These are phyloP conservation scores for Abelmoschus esculentus DNA, from an alignment of 345 rosid genomes.

Conservation along the genomic window DNA sequence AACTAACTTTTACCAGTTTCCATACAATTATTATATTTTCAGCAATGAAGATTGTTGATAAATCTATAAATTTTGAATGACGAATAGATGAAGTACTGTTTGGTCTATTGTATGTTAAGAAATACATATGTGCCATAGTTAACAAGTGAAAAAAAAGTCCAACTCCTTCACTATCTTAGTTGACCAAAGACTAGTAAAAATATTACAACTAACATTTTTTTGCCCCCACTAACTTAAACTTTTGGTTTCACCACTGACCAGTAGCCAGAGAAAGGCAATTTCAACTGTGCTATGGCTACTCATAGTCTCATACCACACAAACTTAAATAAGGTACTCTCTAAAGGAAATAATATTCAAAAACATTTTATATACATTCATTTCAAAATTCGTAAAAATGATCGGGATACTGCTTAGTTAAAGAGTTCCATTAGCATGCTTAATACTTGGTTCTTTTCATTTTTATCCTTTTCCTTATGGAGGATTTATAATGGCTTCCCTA, in stretches of 20 bases:
- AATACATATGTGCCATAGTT: not conserved
- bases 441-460: not conserved
- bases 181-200: not conserved
- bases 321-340: not conserved
- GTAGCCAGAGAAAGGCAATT: not conserved
- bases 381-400: not conserved
- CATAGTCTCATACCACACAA: not conserved
- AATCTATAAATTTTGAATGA: not conserved
- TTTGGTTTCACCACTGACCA: not conserved
- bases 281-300: not conserved
- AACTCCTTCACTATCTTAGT: not conserved
- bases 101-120: not conserved
- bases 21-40: not conserved
- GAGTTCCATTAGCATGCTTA: not conserved
- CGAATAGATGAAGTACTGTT: not conserved
- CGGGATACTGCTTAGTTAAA: not conserved
- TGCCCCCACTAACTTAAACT: not conserved
- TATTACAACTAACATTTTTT: not conserved
- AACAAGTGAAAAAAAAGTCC: not conserved
- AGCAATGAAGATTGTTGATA: not conserved
- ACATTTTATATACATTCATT: not conserved
- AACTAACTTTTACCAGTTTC: not conserved
- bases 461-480: not conserved
- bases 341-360: not conserved
- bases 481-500: not conserved